phyloP scores from a whole-genome alignment of 306 rosid genomes.

The Vigna mungo region DNA sequence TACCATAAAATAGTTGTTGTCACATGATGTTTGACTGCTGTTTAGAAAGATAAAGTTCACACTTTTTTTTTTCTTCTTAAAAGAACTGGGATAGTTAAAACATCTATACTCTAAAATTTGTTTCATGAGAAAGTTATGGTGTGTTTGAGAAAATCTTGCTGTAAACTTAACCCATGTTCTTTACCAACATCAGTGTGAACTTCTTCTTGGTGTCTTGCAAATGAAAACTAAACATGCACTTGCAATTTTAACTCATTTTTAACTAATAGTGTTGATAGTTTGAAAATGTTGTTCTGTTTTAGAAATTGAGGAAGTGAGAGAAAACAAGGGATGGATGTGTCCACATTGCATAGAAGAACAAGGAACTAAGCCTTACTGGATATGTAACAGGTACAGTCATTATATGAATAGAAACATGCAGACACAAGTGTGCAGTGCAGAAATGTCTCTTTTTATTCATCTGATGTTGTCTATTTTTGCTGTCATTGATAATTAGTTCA shows the following conservation, averaged over 20 bases:
- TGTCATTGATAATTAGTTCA: slow-evolving; percentile 53
- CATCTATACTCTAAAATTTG: not conserved
- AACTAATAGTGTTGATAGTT: not conserved
- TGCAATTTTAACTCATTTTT: too few relatives aligned
- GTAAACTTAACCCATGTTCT: too few relatives aligned
- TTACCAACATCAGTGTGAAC: too few relatives aligned
- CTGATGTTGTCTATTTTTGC: slow-evolving; percentile 18
- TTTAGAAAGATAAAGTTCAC: not conserved
- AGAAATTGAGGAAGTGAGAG: slow-evolving; percentile 73
- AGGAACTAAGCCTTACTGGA: slow-evolving; percentile 72
- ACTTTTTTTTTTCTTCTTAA: not conserved
- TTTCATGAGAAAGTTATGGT: slow-evolving; percentile 1
- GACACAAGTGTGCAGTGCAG: not conserved
- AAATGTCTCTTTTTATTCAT: too few relatives aligned
- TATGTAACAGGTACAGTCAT: slow-evolving; percentile 78
- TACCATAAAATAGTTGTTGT: not conserved
- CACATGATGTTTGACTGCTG: not conserved
- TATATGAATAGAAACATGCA: not conserved
- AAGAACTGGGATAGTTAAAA: not conserved
- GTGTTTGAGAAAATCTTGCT: not conserved
- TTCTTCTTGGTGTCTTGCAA: too few relatives aligned
- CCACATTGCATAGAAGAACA: slow-evolving; percentile 80
- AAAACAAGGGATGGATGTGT: slow-evolving; percentile 78
- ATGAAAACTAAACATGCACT: too few relatives aligned
- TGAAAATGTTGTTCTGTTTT: slow-evolving; percentile 13